These are phyloP conservation scores for Escovopsis sp. DNA, from an alignment of 2,329 filamentous ascomycete species.

Conservation along the genomic window DNA sequence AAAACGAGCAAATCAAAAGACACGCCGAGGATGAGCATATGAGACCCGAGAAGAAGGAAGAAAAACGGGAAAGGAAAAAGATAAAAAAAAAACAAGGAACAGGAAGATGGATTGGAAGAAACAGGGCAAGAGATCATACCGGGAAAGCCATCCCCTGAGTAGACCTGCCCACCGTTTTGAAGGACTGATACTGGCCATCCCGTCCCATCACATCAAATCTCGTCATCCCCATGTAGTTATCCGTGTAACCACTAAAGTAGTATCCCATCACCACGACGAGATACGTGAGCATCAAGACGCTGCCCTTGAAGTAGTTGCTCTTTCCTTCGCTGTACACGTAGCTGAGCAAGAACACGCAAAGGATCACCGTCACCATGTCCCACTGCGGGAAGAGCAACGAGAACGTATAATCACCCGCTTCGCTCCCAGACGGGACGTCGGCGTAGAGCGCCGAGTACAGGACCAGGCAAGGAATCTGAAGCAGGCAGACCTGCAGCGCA, in stretches of 20 bases:
- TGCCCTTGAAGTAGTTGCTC: slow-evolving; percentile 99
- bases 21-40: not conserved
- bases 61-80: not conserved
- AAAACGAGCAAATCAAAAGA: not conserved
- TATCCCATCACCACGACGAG: slow-evolving; percentile 84
- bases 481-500: slow-evolving; percentile 83
- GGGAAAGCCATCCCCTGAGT: slow-evolving; percentile 17
- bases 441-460: slow-evolving; percentile 73
- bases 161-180: slow-evolving; percentile 38
- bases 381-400: slow-evolving; percentile 93
- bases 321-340: slow-evolving; percentile 98
- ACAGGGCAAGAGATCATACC: slow-evolving; percentile 1
- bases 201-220: slow-evolving; percentile 39
- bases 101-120: too few species aligned
- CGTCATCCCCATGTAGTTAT: slow-evolving; percentile 27
- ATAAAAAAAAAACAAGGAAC: not conserved
- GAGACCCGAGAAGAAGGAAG: too few species aligned
- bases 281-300: slow-evolving; percentile 84
- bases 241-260: slow-evolving; percentile 57
- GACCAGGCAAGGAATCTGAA: slow-evolving; percentile 87
- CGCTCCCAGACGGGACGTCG: slow-evolving; percentile 20
- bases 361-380: slow-evolving; percentile 95
- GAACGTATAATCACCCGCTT: slow-evolving; percentile 49
- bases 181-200: slow-evolving; percentile 35
- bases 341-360: slow-evolving; percentile 90